These are phyloP conservation scores for Leishmania arabica DNA, from an alignment of 208 protist species.

Conservation along the genomic window DNA sequence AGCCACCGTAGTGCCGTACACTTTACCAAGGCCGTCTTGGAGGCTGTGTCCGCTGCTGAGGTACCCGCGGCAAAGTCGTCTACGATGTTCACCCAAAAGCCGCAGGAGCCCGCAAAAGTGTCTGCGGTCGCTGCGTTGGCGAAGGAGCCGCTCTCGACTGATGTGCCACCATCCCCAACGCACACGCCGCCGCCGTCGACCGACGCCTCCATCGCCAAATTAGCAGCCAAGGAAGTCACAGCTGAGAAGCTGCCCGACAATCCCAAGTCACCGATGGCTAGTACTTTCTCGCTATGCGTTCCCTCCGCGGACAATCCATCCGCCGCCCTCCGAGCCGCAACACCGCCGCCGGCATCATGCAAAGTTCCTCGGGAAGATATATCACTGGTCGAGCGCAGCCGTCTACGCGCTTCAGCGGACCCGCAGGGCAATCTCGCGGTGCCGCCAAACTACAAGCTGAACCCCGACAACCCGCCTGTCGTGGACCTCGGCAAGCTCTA, in stretches of 20 bases:
- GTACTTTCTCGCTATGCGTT: no score
- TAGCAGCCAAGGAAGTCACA: not conserved
- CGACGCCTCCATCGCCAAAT: not conserved
- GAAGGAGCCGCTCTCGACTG: not conserved
- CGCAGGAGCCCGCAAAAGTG: not conserved
- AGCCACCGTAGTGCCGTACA: not conserved
- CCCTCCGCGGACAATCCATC: no score
- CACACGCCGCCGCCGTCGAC: constrained; percentile 19
- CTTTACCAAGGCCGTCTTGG: not conserved
- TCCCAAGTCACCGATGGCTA: not conserved
- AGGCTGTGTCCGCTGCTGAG: not conserved
- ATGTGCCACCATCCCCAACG: not conserved
- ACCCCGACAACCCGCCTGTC: constrained; percentile 16
- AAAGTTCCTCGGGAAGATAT: constrained; percentile 26
- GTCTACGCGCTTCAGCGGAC: constrained; percentile 30
- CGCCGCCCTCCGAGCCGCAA: not conserved
- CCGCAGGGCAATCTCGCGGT: constrained; percentile 46
- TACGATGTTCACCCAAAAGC: not conserved
- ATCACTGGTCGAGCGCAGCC: constrained; percentile 17
- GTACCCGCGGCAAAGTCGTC: not conserved
- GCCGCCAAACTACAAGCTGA: constrained; percentile 44
- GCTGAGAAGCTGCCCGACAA: not conserved
- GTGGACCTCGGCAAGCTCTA: constrained; percentile 38
- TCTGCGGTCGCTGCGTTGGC: not conserved
- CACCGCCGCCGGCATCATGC: not conserved